Evolutionary conservation across 495 filamentous ascomycete genomes (phyloP).

Genomic region (Tuber indicum): DNA sequence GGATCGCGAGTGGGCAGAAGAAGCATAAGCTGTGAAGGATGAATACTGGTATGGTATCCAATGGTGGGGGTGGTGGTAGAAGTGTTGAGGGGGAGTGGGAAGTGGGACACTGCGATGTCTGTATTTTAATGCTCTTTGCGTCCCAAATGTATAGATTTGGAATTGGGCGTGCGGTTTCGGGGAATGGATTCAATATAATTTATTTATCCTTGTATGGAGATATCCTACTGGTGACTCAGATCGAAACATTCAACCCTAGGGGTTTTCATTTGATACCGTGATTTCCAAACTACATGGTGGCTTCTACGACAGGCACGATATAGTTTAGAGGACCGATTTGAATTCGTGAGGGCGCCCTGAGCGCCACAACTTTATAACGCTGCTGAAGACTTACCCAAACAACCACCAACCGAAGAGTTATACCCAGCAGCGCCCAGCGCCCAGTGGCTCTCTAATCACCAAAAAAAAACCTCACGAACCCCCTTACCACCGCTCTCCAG

Average conservation of each 20-base stretch:
- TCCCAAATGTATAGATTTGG: background rate
- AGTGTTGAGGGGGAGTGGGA: background rate
- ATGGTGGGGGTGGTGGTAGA: background rate
- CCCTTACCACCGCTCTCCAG: no score
- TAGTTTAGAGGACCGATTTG: background rate
- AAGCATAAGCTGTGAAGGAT: conserved; percentile 72
- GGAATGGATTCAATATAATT: no score
- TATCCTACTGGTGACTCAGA: background rate
- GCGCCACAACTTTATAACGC: background rate
- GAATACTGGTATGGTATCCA: background rate
- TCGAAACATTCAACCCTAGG: background rate
- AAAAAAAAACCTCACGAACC: background rate
- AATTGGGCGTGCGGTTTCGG: no score
- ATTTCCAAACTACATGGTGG: background rate
- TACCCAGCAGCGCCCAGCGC: background rate
- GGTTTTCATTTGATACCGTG: background rate
- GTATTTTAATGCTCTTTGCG: background rate
- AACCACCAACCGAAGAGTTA: background rate
- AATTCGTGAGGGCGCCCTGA: background rate
- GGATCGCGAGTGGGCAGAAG: conserved; percentile 54
- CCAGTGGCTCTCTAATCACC: background rate
- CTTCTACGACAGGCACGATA: background rate
- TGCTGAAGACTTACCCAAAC: background rate
- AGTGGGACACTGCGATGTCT: background rate
- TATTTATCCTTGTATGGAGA: no score